Base-by-base conservation (phyloP, 202 grass and related monocot genomes). In the Panicum hallii region DNA sequence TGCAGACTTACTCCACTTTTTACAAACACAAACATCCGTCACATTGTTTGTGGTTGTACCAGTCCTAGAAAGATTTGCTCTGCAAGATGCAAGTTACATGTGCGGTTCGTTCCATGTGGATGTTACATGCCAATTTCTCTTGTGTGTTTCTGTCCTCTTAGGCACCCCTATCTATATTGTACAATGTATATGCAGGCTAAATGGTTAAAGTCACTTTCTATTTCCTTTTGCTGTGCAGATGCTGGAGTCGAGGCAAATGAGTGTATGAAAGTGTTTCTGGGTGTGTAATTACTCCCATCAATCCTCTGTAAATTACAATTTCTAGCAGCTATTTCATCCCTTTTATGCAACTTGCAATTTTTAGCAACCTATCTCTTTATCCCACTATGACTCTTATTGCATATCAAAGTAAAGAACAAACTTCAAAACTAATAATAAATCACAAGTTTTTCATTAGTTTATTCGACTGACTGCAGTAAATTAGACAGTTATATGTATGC, bases 201-300 rank as follows among this genome's bases (percentile, higher is more conserved):
- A 7, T 79, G 36, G 20, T 84, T 72, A 63, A n/a, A 61, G 9
- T 65, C 3, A 46, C 38, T 22, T 92, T 70, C 7, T 67, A 47
- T 82, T 74, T 52, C 65, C 64, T 80, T 34, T 12, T 86, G 44
- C 43, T 16, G 20, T 70, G 47, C 85, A 96, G 97, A 99, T 91
- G 52, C 85, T 87, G 97, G 97, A 70, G 62, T 94, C 41, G 90
- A 91, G 77, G 90, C 93, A 78, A 97, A 92, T 79, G 91, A 94
- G 23, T 97, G 93, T 84, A 91, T 99, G 41, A 86, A 94, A 67
- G 86, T 99, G 81, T 99, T 93, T 78, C 65, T 95, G 17, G 97
- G 97, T 99, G 91, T 73, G 70, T 7, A 67, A 44, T 67, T 79
- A 28, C 43, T 38, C 72, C 41, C 49, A 41, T 63, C 16, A n/a